These are phyloP conservation scores for Solanum clarkiae DNA, from an alignment of 257 asterid species.

Conservation along the genomic window DNA sequence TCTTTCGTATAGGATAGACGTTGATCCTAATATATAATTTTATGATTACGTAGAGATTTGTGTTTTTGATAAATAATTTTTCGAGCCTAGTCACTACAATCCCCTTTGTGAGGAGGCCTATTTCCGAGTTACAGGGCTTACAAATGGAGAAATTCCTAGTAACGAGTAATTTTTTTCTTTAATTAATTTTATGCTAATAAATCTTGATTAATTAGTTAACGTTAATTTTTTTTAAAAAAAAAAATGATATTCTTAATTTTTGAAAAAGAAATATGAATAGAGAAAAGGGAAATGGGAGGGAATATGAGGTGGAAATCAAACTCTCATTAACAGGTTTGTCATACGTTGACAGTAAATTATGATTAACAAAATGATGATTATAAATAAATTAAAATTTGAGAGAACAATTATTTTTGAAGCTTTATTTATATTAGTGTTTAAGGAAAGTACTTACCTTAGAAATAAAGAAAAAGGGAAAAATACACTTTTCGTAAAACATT, in stretches of 20 bases:
- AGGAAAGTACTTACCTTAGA: not conserved
- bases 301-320: not conserved
- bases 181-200: not conserved
- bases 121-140: not conserved
- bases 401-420: not conserved
- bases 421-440: not conserved
- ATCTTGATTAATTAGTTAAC: not conserved
- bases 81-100: too few relatives aligned
- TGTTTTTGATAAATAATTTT: not conserved
- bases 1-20: not conserved
- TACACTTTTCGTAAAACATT: not conserved
- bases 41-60: accelerated
- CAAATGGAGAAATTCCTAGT: not conserved
- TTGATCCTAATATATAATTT: not conserved
- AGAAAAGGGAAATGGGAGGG: not conserved
- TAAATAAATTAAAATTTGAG: not conserved
- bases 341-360: not conserved
- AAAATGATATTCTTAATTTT: too few relatives aligned
- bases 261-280: not conserved
- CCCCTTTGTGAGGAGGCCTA: not conserved
- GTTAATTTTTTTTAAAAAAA: not conserved
- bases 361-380: not conserved
- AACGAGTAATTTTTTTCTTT: not conserved
- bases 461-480: not conserved
- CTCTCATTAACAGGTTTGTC: not conserved